Evolutionary conservation across 208 protist genomes (phyloP).

Genomic region (Zelonia costaricensis): DNA sequence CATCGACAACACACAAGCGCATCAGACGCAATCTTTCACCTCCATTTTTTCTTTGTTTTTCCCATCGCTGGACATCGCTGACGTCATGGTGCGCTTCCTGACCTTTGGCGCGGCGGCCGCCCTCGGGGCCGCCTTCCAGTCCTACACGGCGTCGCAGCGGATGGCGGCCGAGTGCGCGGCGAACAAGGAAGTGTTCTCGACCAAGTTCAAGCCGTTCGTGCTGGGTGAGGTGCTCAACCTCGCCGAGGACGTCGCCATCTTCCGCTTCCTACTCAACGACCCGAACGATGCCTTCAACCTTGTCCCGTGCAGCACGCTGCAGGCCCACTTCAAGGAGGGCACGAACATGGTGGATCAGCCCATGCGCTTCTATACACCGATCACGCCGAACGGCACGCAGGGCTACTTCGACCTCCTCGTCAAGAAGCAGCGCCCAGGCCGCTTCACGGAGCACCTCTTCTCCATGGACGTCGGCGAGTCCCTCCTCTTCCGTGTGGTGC

Average conservation of each 20-base stretch:
- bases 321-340: conserved; percentile 83
- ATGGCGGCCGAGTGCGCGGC: conserved; percentile 41
- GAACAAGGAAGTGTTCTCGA: conserved; percentile 48
- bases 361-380: conserved; percentile 92
- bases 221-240: conserved; percentile 88
- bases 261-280: conserved; percentile 82
- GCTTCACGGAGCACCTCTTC: conserved; percentile 87
- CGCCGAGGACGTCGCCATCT: conserved; percentile 85
- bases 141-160: conserved; percentile 41
- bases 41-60: neutral
- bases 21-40: neutral
- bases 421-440: conserved; percentile 78
- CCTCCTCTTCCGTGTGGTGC: conserved; percentile 75
- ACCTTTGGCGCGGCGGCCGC: conserved; percentile 57
- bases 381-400: conserved; percentile 83
- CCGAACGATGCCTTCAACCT: conserved; percentile 72
- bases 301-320: conserved; percentile 78
- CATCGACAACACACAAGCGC: neutral
- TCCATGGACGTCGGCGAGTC: conserved; percentile 82
- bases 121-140: conserved; percentile 69
- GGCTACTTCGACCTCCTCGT: conserved; percentile 92
- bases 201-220: conserved; percentile 78
- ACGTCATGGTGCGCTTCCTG: conserved; percentile 46
- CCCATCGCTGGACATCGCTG: too few relatives aligned
- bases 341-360: conserved; percentile 80